Base-by-base conservation (phyloP, 202 grass and related monocot species). In the Digitaria exilis region DNA sequence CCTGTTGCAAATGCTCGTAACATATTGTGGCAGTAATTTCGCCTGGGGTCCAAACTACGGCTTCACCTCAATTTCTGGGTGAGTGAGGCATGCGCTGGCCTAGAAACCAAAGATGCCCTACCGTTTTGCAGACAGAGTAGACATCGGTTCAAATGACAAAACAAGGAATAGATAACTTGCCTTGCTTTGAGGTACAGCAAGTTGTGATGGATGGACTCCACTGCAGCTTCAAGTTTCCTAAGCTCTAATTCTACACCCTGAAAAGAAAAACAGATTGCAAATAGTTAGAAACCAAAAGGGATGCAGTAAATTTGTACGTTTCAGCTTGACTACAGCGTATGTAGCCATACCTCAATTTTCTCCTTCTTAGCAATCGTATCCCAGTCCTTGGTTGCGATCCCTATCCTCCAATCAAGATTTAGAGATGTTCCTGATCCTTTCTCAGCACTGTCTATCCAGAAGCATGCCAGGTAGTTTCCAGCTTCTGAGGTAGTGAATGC, bases 391-490 rank as follows among this genome's bases (percentile, higher is more conserved):
- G 95, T 76, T n/a, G 84, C 95, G 82, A 97, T 97, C 52, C 95
- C 95, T 51, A 94, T 92, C 86, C 86, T 97, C 95, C 95, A 97
- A 46, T 97, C 95, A 12, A 97, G 90, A 80, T 84, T 97, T 66
- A 97, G 88, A 48, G 84, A 86, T 63, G 77, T 78, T 28, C 92
- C 90, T 71, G 73, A 73, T 76, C 80, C 86, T 92, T 94, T 91
- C 45, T 89, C 90, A 0, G 15, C 65, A 65, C 88, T 95, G 85
- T 94, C 90, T 79, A 94, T 54, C 94, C 92, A 97, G 92, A 97
- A 97, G 77, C 94, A 97, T n/a, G 92, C 95, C 73, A 97, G 83
- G 50, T 97, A 97, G 75, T 97, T 97, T 78, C 95, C 95, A 35
- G 95, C 90, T 91, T 97, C 95, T 79, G 95, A 37, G 8, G 95